Evolutionary conservation across 345 rosid genomes (phyloP).

Genomic region (Draba incana): DNA sequence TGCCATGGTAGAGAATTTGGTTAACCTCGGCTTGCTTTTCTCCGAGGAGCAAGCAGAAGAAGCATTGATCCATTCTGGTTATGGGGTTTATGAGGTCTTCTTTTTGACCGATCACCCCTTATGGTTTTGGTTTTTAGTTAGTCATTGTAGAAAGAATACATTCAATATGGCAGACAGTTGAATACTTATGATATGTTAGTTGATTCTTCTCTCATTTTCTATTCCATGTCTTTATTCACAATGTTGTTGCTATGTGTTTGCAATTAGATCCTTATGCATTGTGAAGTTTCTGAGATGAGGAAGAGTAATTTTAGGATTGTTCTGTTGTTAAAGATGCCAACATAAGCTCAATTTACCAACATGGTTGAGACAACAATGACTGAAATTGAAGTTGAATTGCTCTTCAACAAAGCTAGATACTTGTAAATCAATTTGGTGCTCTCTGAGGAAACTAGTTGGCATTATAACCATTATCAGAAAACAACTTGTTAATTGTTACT

Average conservation of each 20-base stretch:
- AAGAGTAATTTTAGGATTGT: not conserved
- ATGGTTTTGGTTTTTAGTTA: not conserved
- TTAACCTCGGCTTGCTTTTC: conserved; percentile 13
- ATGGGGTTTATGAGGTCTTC: conserved; percentile 5
- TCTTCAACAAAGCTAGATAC: no score
- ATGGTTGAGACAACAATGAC: not conserved
- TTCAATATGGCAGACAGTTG: not conserved
- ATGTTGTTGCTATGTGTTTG: not conserved
- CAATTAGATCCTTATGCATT: not conserved
- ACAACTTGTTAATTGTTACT: no score
- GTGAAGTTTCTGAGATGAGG: not conserved
- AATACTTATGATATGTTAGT: not conserved
- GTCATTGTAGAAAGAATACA: not conserved
- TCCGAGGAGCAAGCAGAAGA: conserved; percentile 4
- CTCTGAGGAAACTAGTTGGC: no score
- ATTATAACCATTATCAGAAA: no score
- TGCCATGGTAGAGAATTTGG: conserved; percentile 6
- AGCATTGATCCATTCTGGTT: conserved; percentile 21
- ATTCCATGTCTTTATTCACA: conserved; percentile 10
- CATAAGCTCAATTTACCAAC: not conserved
- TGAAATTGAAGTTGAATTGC: not conserved
- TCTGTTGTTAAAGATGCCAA: not conserved
- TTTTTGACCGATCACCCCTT: not conserved
- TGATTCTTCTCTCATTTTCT: not conserved
- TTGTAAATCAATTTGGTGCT: no score